Conservation (phyloP, 352 stramenopile genomes). For the Globisporangium radiosum region DNA sequence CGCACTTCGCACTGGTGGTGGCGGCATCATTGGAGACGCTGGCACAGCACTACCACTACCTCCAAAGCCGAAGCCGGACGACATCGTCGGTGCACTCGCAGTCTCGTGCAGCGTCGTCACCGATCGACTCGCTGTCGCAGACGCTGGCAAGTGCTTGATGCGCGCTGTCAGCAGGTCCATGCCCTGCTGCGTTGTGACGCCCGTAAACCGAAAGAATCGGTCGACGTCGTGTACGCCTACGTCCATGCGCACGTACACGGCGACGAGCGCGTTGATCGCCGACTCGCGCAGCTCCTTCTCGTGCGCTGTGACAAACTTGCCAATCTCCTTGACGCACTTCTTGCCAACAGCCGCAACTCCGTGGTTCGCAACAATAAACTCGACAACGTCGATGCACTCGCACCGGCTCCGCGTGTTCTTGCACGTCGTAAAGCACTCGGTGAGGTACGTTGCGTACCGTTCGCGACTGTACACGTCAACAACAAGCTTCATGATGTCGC, state of each 20-base stretch:
- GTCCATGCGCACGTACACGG: conserved; percentile 64
- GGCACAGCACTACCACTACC: conserved; percentile 1
- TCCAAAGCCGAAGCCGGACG: conserved; percentile 2
- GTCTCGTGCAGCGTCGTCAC: conserved; percentile 21
- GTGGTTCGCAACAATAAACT: conserved; percentile 62
- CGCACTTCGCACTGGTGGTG: background rate
- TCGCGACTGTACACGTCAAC: conserved; percentile 74
- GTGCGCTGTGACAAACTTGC: conserved; percentile 66
- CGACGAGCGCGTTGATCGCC: conserved; percentile 59
- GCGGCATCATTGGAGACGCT: background rate
- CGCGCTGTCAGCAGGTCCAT: conserved; percentile 71
- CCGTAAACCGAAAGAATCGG: conserved; percentile 71
- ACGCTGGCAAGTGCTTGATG: conserved; percentile 64
- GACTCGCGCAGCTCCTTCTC: conserved; percentile 83
- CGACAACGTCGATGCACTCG: conserved; percentile 78
- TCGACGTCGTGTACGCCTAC: conserved; percentile 35
- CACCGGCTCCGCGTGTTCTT: conserved; percentile 86
- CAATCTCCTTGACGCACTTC: conserved; percentile 72
- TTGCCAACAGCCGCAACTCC: conserved; percentile 64
- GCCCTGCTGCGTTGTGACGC: conserved; percentile 71
- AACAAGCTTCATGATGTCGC: conserved; percentile 80
- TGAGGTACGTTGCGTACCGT: conserved; percentile 65
- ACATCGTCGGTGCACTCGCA: background rate
- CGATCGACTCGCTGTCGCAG: too few relatives aligned
- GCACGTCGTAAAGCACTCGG: conserved; percentile 77